phyloP scores from a whole-genome alignment of 129 eudicot species.

The Logfia minima region DNA sequence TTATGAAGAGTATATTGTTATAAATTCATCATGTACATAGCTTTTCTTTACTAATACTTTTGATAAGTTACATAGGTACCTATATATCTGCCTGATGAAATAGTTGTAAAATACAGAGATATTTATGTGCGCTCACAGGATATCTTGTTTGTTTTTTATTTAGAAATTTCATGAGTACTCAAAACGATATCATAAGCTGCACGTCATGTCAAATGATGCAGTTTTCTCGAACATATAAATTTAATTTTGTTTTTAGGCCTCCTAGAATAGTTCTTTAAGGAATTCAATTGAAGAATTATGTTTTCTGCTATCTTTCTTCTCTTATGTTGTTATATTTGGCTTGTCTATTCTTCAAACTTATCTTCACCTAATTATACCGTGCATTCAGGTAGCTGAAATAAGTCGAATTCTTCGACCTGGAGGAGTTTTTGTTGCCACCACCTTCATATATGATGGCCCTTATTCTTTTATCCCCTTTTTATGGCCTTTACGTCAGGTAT shows the following conservation, averaged over 20 bases:
- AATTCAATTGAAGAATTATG: background rate
- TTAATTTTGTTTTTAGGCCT: constrained; percentile 30
- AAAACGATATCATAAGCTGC: background rate
- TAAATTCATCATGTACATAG: background rate
- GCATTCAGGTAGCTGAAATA: constrained; percentile 73
- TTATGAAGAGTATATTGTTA: background rate
- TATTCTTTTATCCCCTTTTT: constrained; percentile 48
- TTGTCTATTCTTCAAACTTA: background rate
- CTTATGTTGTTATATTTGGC: background rate
- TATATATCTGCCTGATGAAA: background rate
- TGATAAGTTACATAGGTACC: too few relatives aligned
- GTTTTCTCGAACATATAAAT: background rate
- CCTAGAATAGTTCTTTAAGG: too few relatives aligned
- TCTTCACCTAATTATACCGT: background rate
- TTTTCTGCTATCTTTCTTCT: background rate
- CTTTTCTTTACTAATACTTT: too few relatives aligned
- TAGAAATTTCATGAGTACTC: too few relatives aligned
- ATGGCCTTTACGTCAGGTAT: constrained; percentile 52
- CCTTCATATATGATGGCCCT: constrained; percentile 55
- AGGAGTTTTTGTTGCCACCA: constrained; percentile 82
- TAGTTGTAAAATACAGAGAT: background rate
- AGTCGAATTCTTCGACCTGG: constrained; percentile 77
- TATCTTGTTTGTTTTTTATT: background rate
- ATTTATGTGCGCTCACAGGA: background rate
- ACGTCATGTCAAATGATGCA: background rate